A percentile compares a stretch with the other conserved stretches of the same genome.
Evolutionary conservation across 1,284 basidiomycete species (phyloP).

Genomic region (Microbotryomycetes sp.): DNA sequence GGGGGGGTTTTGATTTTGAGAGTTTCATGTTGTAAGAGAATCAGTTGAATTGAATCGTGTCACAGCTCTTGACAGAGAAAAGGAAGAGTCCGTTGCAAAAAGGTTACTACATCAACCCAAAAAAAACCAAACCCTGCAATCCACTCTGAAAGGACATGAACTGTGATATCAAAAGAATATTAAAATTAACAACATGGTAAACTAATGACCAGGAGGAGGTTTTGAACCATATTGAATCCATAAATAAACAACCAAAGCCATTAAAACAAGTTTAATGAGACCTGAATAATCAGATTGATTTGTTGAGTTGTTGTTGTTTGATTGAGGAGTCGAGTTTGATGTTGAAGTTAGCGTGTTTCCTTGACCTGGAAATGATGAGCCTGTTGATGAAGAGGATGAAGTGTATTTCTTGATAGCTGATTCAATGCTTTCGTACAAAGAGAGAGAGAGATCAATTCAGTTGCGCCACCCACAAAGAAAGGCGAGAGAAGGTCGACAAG

Average conservation of each 20-base stretch:
- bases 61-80: too few relatives aligned
- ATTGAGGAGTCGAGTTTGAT: conserved; percentile 10
- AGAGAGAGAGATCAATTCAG: background rate
- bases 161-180: too few relatives aligned
- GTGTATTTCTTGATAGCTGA: conserved; percentile 19
- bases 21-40: too few relatives aligned
- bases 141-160: too few relatives aligned
- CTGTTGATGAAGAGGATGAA: background rate
- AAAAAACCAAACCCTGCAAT: too few relatives aligned
- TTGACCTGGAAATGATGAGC: conserved; percentile 16
- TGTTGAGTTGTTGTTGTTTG: conserved; percentile 4
- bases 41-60: too few relatives aligned
- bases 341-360: conserved; percentile 16
- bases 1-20: too few relatives aligned
- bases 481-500: background rate
- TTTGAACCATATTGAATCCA: conserved; percentile 9
- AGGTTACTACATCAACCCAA: too few relatives aligned
- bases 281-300: background rate
- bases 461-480: background rate
- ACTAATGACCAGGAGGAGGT: too few relatives aligned
- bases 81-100: too few relatives aligned
- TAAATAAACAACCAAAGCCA: background rate
- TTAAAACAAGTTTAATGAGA: conserved; percentile 2
- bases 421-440: conserved; percentile 7
- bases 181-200: too few relatives aligned